Percentiles rank a stretch among this genome's conserved stretches.
Evolutionary conservation across 306 rosid genomes (phyloP).

Genomic region (Quercus glauca): DNA sequence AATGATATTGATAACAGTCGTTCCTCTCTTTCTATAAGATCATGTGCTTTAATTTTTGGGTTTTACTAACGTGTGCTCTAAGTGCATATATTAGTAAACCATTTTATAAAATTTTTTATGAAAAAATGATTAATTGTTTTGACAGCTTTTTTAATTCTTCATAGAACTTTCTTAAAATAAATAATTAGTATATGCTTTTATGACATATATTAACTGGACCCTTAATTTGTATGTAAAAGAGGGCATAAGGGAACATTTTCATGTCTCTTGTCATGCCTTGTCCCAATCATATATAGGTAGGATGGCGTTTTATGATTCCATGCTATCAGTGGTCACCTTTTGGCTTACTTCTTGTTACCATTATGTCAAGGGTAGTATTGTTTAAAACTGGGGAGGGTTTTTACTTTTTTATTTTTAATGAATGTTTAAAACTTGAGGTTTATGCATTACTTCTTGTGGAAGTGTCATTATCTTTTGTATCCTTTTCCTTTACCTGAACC

Average conservation of each 20-base stretch:
- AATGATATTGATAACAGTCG: not conserved
- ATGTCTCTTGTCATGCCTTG: conserved; percentile 26
- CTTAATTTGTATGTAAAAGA: not conserved
- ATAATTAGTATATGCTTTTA: fast-evolving
- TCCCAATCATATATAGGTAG: conserved; percentile 31
- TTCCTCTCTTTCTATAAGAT: not conserved
- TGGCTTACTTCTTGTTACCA: not conserved
- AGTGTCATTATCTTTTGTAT: conserved; percentile 37
- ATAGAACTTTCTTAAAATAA: fast-evolving
- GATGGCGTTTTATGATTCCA: conserved; percentile 16
- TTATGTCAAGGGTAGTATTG: not conserved
- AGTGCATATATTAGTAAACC: fast-evolving
- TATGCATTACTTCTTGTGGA: conserved; percentile 37
- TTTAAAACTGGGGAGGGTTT: no score
- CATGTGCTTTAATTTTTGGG: no score
- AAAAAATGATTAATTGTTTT: no score
- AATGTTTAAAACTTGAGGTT: not conserved
- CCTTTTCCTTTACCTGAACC: conserved; percentile 18
- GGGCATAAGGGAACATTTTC: conserved; percentile 19
- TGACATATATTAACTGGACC: no score
- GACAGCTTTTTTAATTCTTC: fast-evolving
- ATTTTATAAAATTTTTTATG: no score
- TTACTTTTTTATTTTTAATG: no score
- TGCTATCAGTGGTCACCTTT: not conserved
- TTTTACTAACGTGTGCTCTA: fast-evolving